phyloP scores from a whole-genome alignment of 148 eudicot species.

The Persicaria maculosa region DNA sequence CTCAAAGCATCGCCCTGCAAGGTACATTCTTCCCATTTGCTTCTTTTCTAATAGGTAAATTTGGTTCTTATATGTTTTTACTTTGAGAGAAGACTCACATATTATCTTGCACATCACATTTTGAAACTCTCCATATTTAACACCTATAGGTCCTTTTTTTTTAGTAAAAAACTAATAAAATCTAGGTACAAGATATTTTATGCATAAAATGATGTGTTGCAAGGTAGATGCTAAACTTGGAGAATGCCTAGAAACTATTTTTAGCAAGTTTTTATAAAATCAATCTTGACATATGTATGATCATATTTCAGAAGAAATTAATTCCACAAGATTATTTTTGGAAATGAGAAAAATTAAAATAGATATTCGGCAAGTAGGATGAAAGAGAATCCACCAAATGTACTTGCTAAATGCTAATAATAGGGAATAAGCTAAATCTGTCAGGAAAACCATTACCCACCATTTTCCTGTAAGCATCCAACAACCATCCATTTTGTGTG shows the following conservation, averaged over 20 bases:
- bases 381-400: conserved; percentile 1
- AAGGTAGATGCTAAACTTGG: background rate
- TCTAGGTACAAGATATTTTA: background rate
- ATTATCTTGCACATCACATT: too few species aligned
- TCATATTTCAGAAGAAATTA: background rate
- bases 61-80: too few species aligned
- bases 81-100: too few species aligned
- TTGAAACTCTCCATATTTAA: too few species aligned
- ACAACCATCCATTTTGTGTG: too few species aligned
- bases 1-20: too few species aligned
- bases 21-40: too few species aligned
- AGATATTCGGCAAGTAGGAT: background rate
- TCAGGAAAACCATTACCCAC: background rate
- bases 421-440: background rate
- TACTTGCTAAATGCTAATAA: background rate
- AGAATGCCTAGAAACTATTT: background rate
- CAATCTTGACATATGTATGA: background rate
- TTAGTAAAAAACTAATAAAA: background rate
- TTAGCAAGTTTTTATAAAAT: background rate
- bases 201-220: background rate
- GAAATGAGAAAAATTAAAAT: background rate
- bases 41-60: too few species aligned
- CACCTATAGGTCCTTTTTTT: too few species aligned
- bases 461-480: background rate
- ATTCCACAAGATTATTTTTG: background rate